A percentile compares a stretch with the other conserved stretches of the same genome.
phyloP scores from a whole-genome alignment of 768 basidiomycete species.

The Amyloporia xantha region DNA sequence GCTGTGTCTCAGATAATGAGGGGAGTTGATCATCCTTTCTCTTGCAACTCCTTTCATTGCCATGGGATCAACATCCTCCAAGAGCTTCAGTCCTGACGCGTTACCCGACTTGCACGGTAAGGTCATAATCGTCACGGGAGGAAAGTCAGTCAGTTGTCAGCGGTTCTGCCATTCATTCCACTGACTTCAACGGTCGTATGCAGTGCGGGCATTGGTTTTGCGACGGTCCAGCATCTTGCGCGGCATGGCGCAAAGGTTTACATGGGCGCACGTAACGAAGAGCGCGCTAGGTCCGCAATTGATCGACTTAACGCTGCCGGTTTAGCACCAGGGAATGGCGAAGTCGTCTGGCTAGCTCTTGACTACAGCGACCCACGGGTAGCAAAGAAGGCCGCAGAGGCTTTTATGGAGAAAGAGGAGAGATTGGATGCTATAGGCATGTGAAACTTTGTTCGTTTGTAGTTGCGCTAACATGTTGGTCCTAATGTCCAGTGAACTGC shows the following conservation, averaged over 20 bases:
- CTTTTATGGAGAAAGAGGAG: constrained; percentile 41
- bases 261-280: constrained; percentile 44
- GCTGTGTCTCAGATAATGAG: no score
- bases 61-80: background rate
- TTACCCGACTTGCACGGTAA: constrained; percentile 41
- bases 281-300: constrained; percentile 44
- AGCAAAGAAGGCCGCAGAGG: constrained; percentile 42
- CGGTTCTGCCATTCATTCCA: background rate
- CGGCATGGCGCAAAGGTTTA: constrained; percentile 54
- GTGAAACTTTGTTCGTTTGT: constrained; percentile 18
- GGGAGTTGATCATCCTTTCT: no score
- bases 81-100: constrained; percentile 25
- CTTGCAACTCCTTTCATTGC: background rate
- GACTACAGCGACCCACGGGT: constrained; percentile 43
- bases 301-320: constrained; percentile 37
- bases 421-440: constrained; percentile 53
- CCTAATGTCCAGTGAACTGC: constrained; percentile 2
- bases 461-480: no score
- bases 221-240: constrained; percentile 45
- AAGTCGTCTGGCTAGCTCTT: constrained; percentile 43
- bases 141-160: constrained; percentile 35
- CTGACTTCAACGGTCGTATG: background rate
- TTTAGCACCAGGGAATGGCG: constrained; percentile 36
- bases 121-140: constrained; percentile 50
- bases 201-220: constrained; percentile 44